phyloP scores from a whole-genome alignment of 164 flowering plant genomes.

The Stephania japonica region DNA sequence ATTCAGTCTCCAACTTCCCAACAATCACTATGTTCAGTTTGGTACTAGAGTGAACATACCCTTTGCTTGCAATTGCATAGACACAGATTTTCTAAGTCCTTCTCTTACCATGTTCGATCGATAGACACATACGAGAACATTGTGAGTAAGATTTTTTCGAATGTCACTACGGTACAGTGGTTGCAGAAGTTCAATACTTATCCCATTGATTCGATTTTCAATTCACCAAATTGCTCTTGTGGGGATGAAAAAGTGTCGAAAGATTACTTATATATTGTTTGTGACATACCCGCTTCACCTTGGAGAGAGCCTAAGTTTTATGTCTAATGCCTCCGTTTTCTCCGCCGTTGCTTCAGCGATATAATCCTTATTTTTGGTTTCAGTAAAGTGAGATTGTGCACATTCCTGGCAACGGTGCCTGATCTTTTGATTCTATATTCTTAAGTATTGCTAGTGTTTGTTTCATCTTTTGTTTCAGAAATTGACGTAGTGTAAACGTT shows the following conservation, averaged over 20 bases:
- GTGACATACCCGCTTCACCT: slow-evolving; percentile 40
- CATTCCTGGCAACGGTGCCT: slow-evolving; percentile 34
- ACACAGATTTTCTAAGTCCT: too few species aligned
- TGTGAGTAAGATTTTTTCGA: slow-evolving; percentile 15
- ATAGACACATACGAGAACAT: slow-evolving; percentile 20
- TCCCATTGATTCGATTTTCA: slow-evolving; percentile 14
- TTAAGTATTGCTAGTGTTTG: too few species aligned
- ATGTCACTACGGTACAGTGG: slow-evolving; percentile 19
- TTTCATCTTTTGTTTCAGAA: too few species aligned
- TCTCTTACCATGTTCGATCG: slow-evolving; percentile 1
- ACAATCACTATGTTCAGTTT: too few species aligned
- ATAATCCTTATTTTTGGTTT: slow-evolving; percentile 27
- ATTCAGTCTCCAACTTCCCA: too few species aligned
- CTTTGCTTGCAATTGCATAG: too few species aligned
- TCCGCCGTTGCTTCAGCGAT: slow-evolving; percentile 21
- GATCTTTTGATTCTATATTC: too few species aligned
- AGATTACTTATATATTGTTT: slow-evolving; percentile 43
- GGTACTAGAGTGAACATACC: too few species aligned
- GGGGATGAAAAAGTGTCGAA: slow-evolving; percentile 28
- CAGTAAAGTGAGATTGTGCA: slow-evolving; percentile 22
- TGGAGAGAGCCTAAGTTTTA: slow-evolving; percentile 23
- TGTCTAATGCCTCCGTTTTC: slow-evolving; percentile 17
- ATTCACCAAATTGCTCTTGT: slow-evolving; percentile 44
- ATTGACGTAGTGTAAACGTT: too few species aligned
- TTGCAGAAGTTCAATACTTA: slow-evolving; percentile 15